Conservation (phyloP, 495 filamentous ascomycete species). For the Tuber indicum region DNA sequence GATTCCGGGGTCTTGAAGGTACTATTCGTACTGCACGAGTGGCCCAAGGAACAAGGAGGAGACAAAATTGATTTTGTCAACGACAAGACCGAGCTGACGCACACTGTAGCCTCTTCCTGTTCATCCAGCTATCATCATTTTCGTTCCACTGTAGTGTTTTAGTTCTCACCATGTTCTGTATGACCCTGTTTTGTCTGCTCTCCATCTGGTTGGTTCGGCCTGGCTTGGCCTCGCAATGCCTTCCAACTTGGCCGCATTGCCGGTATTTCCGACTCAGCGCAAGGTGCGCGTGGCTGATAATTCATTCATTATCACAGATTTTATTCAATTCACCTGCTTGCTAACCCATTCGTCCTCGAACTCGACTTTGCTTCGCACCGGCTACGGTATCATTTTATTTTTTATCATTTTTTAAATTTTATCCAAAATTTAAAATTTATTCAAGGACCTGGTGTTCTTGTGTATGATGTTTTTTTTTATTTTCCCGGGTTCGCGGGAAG, state of each 20-base stretch:
- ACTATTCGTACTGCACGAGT: not conserved
- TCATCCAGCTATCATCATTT: not conserved
- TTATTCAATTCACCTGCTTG: not conserved
- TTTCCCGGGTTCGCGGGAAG: not conserved
- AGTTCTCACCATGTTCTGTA: not conserved
- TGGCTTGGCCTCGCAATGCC: not conserved
- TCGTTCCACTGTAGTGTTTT: not conserved
- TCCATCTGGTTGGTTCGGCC: not conserved
- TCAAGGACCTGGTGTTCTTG: no score
- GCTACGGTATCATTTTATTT: not conserved
- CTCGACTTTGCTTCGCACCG: not conserved
- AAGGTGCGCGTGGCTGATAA: conserved; percentile 29
- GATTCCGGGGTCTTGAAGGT: not conserved
- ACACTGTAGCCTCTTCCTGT: not conserved
- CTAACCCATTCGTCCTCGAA: not conserved
- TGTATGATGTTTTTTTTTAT: not conserved
- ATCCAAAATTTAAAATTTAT: no score
- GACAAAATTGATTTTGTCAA: not conserved
- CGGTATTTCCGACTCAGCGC: conserved; percentile 17
- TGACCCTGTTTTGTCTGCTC: not conserved
- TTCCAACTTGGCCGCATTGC: not conserved
- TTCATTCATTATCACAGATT: not conserved
- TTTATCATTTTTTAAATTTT: not conserved
- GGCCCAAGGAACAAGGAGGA: not conserved
- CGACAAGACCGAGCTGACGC: not conserved